Percentiles rank a stretch among this genome's conserved stretches.
Conservation (phyloP, 176 grass and related monocot species). For the Triticum dicoccoides region DNA sequence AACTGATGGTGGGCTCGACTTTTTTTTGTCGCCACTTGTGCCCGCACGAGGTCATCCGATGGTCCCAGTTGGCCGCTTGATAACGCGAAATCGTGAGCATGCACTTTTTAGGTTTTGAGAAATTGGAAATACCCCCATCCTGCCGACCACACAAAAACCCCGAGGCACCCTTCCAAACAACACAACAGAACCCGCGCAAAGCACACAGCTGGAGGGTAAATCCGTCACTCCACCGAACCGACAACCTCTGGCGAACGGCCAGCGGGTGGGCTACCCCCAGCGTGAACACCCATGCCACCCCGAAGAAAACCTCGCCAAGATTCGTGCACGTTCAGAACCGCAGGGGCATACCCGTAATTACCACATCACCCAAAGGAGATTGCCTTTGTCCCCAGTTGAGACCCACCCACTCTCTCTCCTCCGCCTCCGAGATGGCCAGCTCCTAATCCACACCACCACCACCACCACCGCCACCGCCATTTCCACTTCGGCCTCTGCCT, state of each 20-base stretch:
- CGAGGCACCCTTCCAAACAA: neutral
- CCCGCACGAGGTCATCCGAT: too few species aligned
- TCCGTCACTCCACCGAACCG: neutral
- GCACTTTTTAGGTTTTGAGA: too few species aligned
- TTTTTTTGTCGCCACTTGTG: too few species aligned
- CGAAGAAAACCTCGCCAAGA: neutral
- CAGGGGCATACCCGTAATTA: neutral
- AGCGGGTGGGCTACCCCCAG: neutral
- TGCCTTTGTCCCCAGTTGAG: neutral
- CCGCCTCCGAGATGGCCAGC: conserved; percentile 7
- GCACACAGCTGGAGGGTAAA: neutral
- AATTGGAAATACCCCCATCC: too few species aligned
- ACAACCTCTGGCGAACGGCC: neutral
- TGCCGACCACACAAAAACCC: neutral
- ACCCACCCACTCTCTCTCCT: neutral
- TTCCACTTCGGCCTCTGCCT: neutral
- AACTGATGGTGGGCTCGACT: too few species aligned
- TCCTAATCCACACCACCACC: neutral
- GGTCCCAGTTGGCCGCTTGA: too few species aligned
- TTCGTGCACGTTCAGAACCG: neutral
- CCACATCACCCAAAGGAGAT: neutral
- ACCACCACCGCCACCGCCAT: neutral
- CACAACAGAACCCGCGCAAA: neutral
- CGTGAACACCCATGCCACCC: neutral
- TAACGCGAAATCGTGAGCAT: too few species aligned